phyloP scores from a whole-genome alignment of 2,329 filamentous ascomycete species.

The Sclerotinia trifoliorum region DNA sequence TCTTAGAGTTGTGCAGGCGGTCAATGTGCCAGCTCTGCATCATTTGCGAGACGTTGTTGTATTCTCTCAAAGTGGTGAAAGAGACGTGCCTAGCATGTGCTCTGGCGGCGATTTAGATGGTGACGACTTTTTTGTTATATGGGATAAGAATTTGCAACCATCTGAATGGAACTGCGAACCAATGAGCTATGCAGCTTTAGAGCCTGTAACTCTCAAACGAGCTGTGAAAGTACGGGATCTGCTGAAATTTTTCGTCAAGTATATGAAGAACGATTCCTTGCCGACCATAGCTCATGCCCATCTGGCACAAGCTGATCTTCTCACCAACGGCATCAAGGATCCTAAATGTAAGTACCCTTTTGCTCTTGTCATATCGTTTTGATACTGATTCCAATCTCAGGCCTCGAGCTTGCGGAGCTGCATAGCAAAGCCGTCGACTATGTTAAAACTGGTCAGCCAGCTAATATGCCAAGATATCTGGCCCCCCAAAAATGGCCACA shows the following conservation, averaged over 20 bases:
- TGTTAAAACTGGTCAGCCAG: conserved; percentile 81
- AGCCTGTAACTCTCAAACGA: conserved; percentile 54
- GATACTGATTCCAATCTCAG: conserved; percentile 40
- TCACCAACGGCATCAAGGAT: conserved; percentile 61
- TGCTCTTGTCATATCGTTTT: not conserved
- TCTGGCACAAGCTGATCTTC: conserved; percentile 69
- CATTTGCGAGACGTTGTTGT: conserved; percentile 86
- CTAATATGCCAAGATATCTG: conserved; percentile 60
- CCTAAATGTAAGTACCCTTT: conserved; percentile 57
- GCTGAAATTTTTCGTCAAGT: conserved; percentile 81
- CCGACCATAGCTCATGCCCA: conserved; percentile 79
- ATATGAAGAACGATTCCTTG: conserved; percentile 88
- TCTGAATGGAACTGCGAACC: conserved; percentile 67
- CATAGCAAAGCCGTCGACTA: conserved; percentile 95
- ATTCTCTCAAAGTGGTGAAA: conserved; percentile 78
- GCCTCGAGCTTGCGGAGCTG: conserved; percentile 68
- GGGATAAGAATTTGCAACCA: conserved; percentile 76
- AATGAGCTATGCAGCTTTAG: conserved; percentile 70
- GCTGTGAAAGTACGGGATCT: conserved; percentile 73
- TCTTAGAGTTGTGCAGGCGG: conserved; percentile 80
- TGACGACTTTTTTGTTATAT: conserved; percentile 92
- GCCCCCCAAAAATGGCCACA: conserved; percentile 72
- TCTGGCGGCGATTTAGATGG: conserved; percentile 95
- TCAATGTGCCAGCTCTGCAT: conserved; percentile 68
- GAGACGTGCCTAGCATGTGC: conserved; percentile 88